phyloP scores from a whole-genome alignment of 2,329 filamentous ascomycete species.

The Colletotrichum costaricense region DNA sequence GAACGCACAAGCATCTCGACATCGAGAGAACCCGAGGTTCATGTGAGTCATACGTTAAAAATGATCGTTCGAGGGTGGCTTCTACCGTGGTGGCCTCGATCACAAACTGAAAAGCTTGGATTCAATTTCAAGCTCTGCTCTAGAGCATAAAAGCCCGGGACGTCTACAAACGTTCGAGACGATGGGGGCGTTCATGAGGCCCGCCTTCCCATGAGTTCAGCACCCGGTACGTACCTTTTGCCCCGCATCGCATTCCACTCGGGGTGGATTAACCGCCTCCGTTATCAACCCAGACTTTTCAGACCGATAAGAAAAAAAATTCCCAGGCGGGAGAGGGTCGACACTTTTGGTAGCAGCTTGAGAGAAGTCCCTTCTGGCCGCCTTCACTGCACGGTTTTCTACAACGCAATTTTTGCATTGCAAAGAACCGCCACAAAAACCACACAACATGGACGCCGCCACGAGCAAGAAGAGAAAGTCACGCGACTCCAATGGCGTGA shows the following conservation, averaged over 20 bases:
- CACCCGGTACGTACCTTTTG: constrained; percentile 1
- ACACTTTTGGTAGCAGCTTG: not conserved
- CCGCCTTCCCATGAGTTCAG: too few relatives aligned
- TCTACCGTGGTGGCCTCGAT: too few relatives aligned
- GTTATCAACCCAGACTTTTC: constrained; percentile 27
- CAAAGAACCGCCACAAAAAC: constrained; percentile 27
- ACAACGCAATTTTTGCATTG: not conserved
- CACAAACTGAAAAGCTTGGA: too few relatives aligned
- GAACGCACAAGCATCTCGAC: too few relatives aligned
- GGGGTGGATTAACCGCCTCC: constrained; percentile 21
- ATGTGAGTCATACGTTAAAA: too few relatives aligned
- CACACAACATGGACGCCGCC: constrained; percentile 35
- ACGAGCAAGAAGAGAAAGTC: constrained; percentile 58
- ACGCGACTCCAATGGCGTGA: constrained; percentile 45
- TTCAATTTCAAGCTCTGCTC: too few relatives aligned
- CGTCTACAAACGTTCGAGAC: too few relatives aligned
- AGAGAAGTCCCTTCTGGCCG: not conserved
- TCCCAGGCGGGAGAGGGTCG: constrained; percentile 14
- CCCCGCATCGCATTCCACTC: not conserved
- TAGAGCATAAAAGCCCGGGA: too few relatives aligned
- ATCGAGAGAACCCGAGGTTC: not conserved
- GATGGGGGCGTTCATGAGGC: not conserved
- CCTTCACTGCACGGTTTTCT: not conserved
- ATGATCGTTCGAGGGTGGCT: too few relatives aligned
- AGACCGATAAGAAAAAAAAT: constrained; percentile 35